Evolutionary conservation across 345 rosid species (phyloP), one percentile per base, ranked within the genome.

Genomic region (Excoecaria cochinchinensis): DNA sequence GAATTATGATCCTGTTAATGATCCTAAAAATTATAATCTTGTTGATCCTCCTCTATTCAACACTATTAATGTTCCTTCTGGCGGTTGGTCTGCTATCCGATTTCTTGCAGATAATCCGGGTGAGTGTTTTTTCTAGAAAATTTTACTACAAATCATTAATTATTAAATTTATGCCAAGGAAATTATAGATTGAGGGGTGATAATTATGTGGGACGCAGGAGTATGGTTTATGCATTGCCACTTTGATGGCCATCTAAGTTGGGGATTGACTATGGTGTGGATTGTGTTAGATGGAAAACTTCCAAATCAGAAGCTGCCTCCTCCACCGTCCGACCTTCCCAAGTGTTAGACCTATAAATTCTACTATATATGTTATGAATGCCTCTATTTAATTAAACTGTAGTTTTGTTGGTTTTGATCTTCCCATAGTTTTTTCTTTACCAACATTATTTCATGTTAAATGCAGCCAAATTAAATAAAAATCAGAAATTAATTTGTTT

Each of bases 21-120:
- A 92, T 62, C 90, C 93, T 15, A 58, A 75, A 36, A 89, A 79
- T 48, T 94, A 73, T 59, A 92, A 94, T 69, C 83, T 89, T 13
- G 82, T 89, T 25, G 97, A 94, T 62, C 98, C 97, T 24, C 92
- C 83, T 22, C 87, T 88, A 77, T 82, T 94, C 74, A 89, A 94
- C 87, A 91, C 95, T 0, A 73, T 86, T 47, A 87, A 79, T 42
- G 89, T 94, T 39, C 95, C 97, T 0, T 65, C 91, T 0, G 91
- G 86, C 48, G 93, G 97, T 31, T 94, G 97, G 97, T 86, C 86
- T 1, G 95, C 92, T 0, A 82, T 89, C 36, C 91, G 93, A 8
- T 92, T 94, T 77, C 82, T 60, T 0, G 93, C 95, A 0, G 93
- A 90, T 69, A 92, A 91, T 69, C 97, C 98, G 0, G 98, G 98